Evolutionary conservation across 2,329 filamentous ascomycete species (phyloP).

Genomic region (Botrytis galanthina): DNA sequence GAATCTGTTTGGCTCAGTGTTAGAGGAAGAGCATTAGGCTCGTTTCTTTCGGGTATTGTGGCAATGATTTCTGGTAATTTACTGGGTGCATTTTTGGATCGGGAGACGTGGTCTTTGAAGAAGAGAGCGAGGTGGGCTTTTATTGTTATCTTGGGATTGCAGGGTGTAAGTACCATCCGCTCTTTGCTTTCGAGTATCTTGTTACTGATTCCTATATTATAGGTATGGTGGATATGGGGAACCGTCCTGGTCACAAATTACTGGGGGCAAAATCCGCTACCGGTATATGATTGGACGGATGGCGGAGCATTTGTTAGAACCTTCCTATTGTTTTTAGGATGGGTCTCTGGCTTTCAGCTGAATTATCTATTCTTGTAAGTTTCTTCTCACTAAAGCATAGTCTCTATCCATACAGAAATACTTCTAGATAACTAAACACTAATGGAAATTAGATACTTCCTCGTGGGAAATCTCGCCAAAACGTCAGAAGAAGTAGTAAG

Average conservation of each 20-base stretch:
- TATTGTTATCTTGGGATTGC: constrained; percentile 42
- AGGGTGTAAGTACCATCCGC: constrained; percentile 48
- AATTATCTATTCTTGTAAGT: constrained; percentile 70
- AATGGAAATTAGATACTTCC: constrained; percentile 55
- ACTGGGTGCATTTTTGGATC: constrained; percentile 47
- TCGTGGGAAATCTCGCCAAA: constrained; percentile 63
- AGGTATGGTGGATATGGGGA: constrained; percentile 67
- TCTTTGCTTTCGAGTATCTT: not conserved
- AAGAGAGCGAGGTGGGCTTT: constrained; percentile 33
- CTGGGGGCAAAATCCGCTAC: constrained; percentile 46
- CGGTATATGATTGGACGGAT: constrained; percentile 64
- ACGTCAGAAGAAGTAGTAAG: constrained; percentile 64
- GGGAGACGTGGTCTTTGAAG: constrained; percentile 29
- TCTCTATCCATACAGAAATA: not conserved
- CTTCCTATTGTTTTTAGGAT: constrained; percentile 66
- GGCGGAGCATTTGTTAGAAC: constrained; percentile 59
- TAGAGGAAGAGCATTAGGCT: constrained; percentile 65
- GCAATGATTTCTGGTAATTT: constrained; percentile 65
- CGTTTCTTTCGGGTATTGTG: constrained; percentile 66
- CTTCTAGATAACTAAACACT: not conserved
- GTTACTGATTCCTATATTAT: not conserved
- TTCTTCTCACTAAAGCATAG: not conserved
- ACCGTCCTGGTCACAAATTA: constrained; percentile 64
- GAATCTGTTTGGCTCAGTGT: constrained; percentile 68
- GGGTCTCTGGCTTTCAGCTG: constrained; percentile 66